Evolutionary conservation across 2,329 filamentous ascomycete species (phyloP), one percentile per base, ranked within the genome.

Genomic region (Stagonosporopsis tanaceti): DNA sequence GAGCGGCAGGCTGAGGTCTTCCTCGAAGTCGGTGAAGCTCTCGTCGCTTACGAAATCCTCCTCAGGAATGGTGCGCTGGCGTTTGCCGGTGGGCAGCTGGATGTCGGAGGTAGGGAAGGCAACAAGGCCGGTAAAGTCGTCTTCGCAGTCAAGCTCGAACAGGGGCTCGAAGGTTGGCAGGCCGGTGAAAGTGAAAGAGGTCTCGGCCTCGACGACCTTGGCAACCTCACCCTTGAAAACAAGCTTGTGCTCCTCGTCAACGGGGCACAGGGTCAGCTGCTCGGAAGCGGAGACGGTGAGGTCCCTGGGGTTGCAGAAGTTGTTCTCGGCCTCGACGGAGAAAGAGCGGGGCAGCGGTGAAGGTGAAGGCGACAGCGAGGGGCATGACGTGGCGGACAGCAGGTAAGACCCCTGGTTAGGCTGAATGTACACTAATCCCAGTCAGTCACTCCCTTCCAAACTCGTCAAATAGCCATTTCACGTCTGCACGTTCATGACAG

Each of bases 301-400:
- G 73, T 96, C 92, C 72, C 93, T 89, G 32, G 94, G 93, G 74
- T 97, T 93, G 78, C 94, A 97, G 76, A 95, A 96, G 78, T 92
- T 89, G 66, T 92, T 84, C 76, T 92, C 89, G 65, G 85, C 82
- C 71, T 92, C 89, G 2, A 87, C 87, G 42, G 84, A 80, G 74
- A 89, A 81, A 53, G 90, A 87, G 68, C 85, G 82, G 66, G 91
- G 88, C 63, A 91, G 88, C 28, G 92, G 91, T 45, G 91, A 90
- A 17, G 93, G 92, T 30, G 92, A 96, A 20, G 93, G 92, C 27
- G 92, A 96, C 63, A 95, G 86, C 57, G 92, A 95, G 65, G 92
- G 91, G 81, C 90, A 94, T 42, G 89, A 87, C 64, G 82, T 84
- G 51, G 87, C 85, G 66, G 90, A 90, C 66, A 92, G 82, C 67